A percentile compares a stretch with the other conserved stretches of the same genome.
Conservation (phyloP, 768 basidiomycete genomes). For the Pulveroboletus ravenelii region DNA sequence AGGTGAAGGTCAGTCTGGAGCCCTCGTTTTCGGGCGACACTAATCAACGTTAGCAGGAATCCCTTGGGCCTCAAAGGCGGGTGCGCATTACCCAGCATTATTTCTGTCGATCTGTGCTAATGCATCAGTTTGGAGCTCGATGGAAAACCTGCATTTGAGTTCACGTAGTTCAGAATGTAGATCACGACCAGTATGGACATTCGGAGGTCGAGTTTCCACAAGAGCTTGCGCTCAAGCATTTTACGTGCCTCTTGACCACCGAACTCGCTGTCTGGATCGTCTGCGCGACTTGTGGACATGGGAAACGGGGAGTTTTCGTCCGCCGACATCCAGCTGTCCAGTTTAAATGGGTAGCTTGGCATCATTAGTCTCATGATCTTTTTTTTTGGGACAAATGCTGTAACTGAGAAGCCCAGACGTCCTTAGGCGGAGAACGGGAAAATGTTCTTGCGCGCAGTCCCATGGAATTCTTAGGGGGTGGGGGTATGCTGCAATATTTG, state of each 20-base stretch:
- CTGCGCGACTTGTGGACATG: conserved; percentile 11
- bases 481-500: too few species aligned
- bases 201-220: conserved; percentile 52
- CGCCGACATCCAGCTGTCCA: background rate
- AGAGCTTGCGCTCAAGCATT: conserved; percentile 47
- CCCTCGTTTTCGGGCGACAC: conserved; percentile 65
- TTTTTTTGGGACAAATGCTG: too few species aligned
- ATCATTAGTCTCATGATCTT: too few species aligned
- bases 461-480: too few species aligned
- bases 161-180: conserved; percentile 36
- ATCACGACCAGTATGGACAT: conserved; percentile 49
- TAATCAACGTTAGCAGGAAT: conserved; percentile 22
- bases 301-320: background rate
- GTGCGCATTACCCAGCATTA: conserved; percentile 50
- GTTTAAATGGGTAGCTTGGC: too few species aligned
- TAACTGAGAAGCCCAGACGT: too few species aligned
- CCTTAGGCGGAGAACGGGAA: too few species aligned
- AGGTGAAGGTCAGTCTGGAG: conserved; percentile 62
- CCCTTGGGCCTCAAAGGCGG: background rate
- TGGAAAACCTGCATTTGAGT: background rate
- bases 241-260: conserved; percentile 43
- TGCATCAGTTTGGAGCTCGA: background rate
- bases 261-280: conserved; percentile 40
- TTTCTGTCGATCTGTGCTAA: conserved; percentile 57
- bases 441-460: too few species aligned